Base-by-base conservation (phyloP, 768 basidiomycete genomes). In the Tricholomella constricta region DNA sequence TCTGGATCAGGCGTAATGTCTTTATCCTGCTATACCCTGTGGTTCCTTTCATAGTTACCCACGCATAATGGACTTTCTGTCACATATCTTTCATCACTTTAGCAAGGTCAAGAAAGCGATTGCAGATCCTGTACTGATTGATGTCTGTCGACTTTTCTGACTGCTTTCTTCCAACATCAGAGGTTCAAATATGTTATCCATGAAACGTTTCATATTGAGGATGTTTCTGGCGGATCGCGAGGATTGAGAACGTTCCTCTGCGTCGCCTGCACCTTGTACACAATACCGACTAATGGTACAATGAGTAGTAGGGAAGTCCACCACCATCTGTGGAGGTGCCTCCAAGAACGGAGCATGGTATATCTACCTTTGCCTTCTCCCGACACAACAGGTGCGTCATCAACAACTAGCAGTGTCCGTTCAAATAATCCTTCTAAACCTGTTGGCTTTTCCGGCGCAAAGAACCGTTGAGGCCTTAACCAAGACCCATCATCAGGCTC, bases 391-490 rank as follows among this genome's bases (percentile, higher is more conserved):
- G 55, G 50, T 17, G 58, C 54, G 46, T 84, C 83, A 47, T 86
- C 83, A 20, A 71, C 72, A 31, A 72, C 72, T 7, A 87, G 69
- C 45, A 75, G 78, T 10, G 87, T 83, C 55, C 72, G 75, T 51
- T 84, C 83, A 55, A 91, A 85, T 14, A 91, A 69, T 32, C 77
- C 74, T 66, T 91, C 89, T 7, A 91, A 75, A 12, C 89, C 89
- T 1, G 89, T 91, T 1, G 88, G 86, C 55, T 82, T 79, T 64
- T 90, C 88, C 0, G 88, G 89, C 14, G 87, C 80, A 58, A 90
- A 91, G 64, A 90, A 91, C 12, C 79, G 77, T 59, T 89, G 89
- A 3, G 85, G 88, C 4, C 83, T 80, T 45, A 91, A 61, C 82
- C 79, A 85, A 22, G 71, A 66, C 48, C 79, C 76, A 17, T 78